Base-by-base conservation (phyloP, 2,329 filamentous ascomycete species). In the Xylogone sp. region DNA sequence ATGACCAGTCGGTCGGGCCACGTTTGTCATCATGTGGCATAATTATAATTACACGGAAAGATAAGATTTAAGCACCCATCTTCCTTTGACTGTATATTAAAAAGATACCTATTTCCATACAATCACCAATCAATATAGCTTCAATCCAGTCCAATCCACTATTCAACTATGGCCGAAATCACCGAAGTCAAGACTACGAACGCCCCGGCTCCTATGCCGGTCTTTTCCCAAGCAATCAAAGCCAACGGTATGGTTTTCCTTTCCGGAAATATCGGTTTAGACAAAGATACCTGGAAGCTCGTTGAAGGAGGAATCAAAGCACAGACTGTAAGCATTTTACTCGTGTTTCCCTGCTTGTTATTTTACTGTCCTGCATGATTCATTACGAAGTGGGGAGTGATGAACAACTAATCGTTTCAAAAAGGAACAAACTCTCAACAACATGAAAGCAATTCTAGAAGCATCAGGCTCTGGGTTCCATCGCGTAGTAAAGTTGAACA, bases 401-500 rank as follows among this genome's bases (percentile, higher is more conserved):
- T 27, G 10, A 27, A 10, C 24, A 27, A 27, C 39, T 49, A n/a
- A 24, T 12, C 10, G n/a, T 5, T 10, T 45, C 8, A 51, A 27
- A 52, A 53, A 73, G 61, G 80, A 81, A 58, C 79, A 80, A 62
- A 87, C 82, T 76, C 86, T 86, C 72, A 78, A 85, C 68, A 89
- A 89, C 69, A 77, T 91, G 59, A 73, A 77, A 51, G 84, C 84
- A 27, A 83, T 91, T 54, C 76, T 91, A 31, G 78, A 83, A 53
- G 86, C 82, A 46, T 86, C 86, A 3, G 86, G 86, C 18, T 83
- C 80, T 34, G 76, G 73, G 51, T 73, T 91, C 43, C 71, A 76
- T 43, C 82, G 82, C 64, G 82, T 89, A 20, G 83, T 90, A 64
- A 88, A 89, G 74, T 83, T 87, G 54, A 83, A 81, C 60, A 83